Base-by-base conservation (phyloP, 768 basidiomycete species). In the Terana coerulea region DNA sequence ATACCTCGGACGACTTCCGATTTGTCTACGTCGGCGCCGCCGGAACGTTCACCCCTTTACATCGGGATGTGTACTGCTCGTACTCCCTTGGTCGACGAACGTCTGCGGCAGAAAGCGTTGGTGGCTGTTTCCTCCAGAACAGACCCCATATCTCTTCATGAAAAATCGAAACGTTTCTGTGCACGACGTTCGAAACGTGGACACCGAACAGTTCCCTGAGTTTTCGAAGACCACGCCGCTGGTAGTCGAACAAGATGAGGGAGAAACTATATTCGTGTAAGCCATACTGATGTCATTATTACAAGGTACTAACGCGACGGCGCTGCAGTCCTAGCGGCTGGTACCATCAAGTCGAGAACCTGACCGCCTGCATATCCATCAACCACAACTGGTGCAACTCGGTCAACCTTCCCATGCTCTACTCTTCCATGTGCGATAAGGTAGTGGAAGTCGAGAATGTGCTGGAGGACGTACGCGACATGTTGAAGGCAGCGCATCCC, bases 341-440 rank as follows among this genome's bases (percentile, higher is more conserved):
- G 64, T 64, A 62, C 28, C 64, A 66, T 47, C 58, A 59, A 24
- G 64, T 65, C n/a, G 62, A 61, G 49, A 66, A 66, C 46, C 54
- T 66, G 17, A 66, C 64, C 3, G 56, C 52, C 14, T 66, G 64
- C 51, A 59, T 66, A 21, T 66, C 64, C 1, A 64, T 66, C 55
- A 66, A 66, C 47, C 64, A 66, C 59, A 66, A 66, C 50, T 66
- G 64, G 64, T 66, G 61, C 57, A 66, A 66, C 61, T 51, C 64
- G 8, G 57, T 60, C 25, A 64, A 62, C 47, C 56, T 66, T 1
- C 64, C 61, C 5, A 52, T 58, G 21, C 54, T 66, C 12, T 66
- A 66, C 48, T 37, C 34, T 1, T 61, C 64, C 0, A 66, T 66
- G 58, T 64, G 64, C 47, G 58, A 58, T 22, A 63, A 63, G 43